A percentile compares a stretch with the other conserved stretches of the same genome.
phyloP scores from a whole-genome alignment of 805 yeast genomes.

The Priceomyces melissophilus region DNA sequence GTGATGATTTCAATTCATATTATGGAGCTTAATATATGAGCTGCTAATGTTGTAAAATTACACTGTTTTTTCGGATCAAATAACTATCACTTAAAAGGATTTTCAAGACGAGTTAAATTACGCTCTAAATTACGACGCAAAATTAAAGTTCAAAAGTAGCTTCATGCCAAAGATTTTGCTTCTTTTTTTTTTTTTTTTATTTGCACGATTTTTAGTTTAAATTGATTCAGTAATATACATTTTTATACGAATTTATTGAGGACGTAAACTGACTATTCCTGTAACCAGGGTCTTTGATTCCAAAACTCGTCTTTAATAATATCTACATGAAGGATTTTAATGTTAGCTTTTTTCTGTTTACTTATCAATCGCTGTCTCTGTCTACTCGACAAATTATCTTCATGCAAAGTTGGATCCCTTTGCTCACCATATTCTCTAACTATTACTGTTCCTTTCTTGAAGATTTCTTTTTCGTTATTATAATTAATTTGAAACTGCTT shows the following conservation, averaged over 20 bases:
- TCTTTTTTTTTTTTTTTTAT: too few relatives aligned
- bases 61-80: too few relatives aligned
- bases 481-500: slow-evolving; percentile 78
- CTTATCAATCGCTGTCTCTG: slow-evolving; percentile 52
- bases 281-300: slow-evolving; percentile 42
- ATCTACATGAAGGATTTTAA: slow-evolving; percentile 53
- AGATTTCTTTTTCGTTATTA: slow-evolving; percentile 86
- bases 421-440: slow-evolving; percentile 45
- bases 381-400: slow-evolving; percentile 25
- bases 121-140: too few relatives aligned
- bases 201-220: background rate
- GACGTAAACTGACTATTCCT: slow-evolving; percentile 5
- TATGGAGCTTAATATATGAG: too few relatives aligned
- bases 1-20: too few relatives aligned
- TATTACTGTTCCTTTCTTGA: slow-evolving; percentile 73
- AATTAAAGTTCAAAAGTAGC: too few relatives aligned
- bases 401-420: slow-evolving; percentile 8
- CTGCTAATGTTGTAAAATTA: too few relatives aligned
- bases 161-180: too few relatives aligned
- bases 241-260: too few relatives aligned
- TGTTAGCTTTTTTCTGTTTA: slow-evolving; percentile 44
- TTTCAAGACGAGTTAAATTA: too few relatives aligned
- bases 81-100: too few relatives aligned
- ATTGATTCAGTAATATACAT: background rate
- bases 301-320: slow-evolving; percentile 64